Evolutionary conservation across 1,284 basidiomycete species (phyloP), one percentile per base, ranked within the genome.

Genomic region (Microbotryum saponariae): DNA sequence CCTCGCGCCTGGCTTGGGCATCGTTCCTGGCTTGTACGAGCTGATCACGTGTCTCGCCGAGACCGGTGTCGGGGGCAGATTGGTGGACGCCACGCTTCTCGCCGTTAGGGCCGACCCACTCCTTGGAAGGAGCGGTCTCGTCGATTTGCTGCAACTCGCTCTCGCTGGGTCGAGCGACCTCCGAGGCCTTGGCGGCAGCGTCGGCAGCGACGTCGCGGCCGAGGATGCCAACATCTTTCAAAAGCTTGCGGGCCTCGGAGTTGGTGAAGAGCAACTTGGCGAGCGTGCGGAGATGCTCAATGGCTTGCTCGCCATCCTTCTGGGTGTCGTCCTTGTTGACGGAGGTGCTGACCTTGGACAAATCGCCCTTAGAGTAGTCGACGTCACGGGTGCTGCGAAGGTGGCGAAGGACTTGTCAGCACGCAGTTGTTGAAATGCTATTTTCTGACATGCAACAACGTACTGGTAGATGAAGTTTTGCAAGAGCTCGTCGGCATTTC

Each of bases 401-500:
- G 37, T 42, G 37, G 12, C 63, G 56, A 57, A 42, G 37, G 46
- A 59, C 42, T 37, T 31, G 8, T 20, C 23, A 47, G 51, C 18
- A 7, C 20, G 16, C 29, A 29, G 9, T 31, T 9, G 2, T 10
- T 6, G 7, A 31, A 7, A 10, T 7, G 31, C 9, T 31, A 31
- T 8, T 10, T 31, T 31, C 31, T 31, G 31, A 42, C 16, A 6
- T 42, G 37, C 37, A n/a, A 7, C 2, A 21, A 16, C 9, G 21
- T 42, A 10, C 33, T 27, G 80, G 84, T 83, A 91, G 51, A 91
- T 75, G 67, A 91, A 91, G 65, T 71, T 68, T 59, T 72, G 91
- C 75, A 94, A 81, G 48, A 93, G 80, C 78, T 94, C 90, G 72
- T 93, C 91, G 29, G 80, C 78, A 76, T 96, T 96, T 82, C 94